Percentiles rank a stretch among this genome's conserved stretches.
Conservation (phyloP, 1,139 yeast genomes). For the Entelexis paramagnoliae region DNA sequence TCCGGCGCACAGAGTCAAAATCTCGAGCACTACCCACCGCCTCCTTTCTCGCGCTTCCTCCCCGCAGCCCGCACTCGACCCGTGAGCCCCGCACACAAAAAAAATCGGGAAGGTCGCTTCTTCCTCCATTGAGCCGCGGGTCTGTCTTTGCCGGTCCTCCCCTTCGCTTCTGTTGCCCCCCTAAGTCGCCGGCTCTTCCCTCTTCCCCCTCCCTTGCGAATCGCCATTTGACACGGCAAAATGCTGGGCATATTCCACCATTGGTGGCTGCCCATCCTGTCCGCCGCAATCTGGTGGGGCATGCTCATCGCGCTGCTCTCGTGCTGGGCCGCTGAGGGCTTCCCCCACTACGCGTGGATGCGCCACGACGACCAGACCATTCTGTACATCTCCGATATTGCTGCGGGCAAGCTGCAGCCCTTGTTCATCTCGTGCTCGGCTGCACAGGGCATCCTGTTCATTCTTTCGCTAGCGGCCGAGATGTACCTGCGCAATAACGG, state of each 20-base stretch:
- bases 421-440: constrained; percentile 68
- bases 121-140: neutral
- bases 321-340: constrained; percentile 70
- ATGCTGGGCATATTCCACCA: constrained; percentile 14
- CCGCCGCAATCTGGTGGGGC: constrained; percentile 59
- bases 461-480: constrained; percentile 51
- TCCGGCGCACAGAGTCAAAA: constrained; percentile 1
- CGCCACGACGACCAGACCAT: constrained; percentile 39
- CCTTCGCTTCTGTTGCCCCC: neutral
- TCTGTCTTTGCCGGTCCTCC: neutral
- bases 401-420: constrained; percentile 75
- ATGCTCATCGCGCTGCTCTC: constrained; percentile 63
- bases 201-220: neutral
- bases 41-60: constrained; percentile 1
- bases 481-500: constrained; percentile 43
- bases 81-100: neutral
- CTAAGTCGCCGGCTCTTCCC: neutral
- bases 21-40: constrained; percentile 1
- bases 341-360: constrained; percentile 56
- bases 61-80: neutral
- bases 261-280: constrained; percentile 46
- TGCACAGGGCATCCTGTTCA: constrained; percentile 67
- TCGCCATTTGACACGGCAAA: neutral
- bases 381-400: constrained; percentile 72
- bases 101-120: neutral